Evolutionary conservation across 1,284 basidiomycete species (phyloP).

Genomic region (Phylloboletellus chloephorus): DNA sequence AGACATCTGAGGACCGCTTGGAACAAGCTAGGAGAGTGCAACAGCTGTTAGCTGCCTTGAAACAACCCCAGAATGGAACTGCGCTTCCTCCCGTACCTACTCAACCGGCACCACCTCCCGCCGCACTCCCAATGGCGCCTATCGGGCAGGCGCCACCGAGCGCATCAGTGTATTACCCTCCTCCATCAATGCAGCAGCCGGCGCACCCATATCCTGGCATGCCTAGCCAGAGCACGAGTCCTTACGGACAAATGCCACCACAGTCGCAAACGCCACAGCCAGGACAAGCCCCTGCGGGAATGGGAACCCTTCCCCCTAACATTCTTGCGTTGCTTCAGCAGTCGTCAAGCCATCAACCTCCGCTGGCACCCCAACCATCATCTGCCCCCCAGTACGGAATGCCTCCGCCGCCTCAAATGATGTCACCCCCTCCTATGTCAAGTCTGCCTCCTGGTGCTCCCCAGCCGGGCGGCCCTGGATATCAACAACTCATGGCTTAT

Average conservation of each 20-base stretch:
- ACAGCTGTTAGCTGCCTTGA: constrained; percentile 72
- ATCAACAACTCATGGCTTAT: constrained; percentile 53
- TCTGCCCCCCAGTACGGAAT: constrained; percentile 38
- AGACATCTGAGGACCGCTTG: constrained; percentile 59
- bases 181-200: constrained; percentile 34
- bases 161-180: constrained; percentile 39
- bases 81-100: constrained; percentile 24
- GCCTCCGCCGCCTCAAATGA: constrained; percentile 34
- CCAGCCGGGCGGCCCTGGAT: constrained; percentile 38
- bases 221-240: constrained; percentile 23
- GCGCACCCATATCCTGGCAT: constrained; percentile 35
- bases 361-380: constrained; percentile 33
- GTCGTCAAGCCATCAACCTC: constrained; percentile 35
- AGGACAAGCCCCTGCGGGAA: constrained; percentile 31
- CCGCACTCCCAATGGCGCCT: constrained; percentile 31
- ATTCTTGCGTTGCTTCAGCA: constrained; percentile 59
- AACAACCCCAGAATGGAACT: constrained; percentile 51
- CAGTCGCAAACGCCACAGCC: constrained; percentile 35
- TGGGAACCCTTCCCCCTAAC: constrained; percentile 52
- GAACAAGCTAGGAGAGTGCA: constrained; percentile 81
- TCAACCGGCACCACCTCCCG: constrained; percentile 33
- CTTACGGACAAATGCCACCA: constrained; percentile 38
- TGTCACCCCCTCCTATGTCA: constrained; percentile 38
- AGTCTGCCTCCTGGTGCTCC: constrained; percentile 34
- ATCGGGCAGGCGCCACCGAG: constrained; percentile 34